Conservation (phyloP, 1,284 basidiomycete genomes). For the Apiotrichum laibachii region DNA sequence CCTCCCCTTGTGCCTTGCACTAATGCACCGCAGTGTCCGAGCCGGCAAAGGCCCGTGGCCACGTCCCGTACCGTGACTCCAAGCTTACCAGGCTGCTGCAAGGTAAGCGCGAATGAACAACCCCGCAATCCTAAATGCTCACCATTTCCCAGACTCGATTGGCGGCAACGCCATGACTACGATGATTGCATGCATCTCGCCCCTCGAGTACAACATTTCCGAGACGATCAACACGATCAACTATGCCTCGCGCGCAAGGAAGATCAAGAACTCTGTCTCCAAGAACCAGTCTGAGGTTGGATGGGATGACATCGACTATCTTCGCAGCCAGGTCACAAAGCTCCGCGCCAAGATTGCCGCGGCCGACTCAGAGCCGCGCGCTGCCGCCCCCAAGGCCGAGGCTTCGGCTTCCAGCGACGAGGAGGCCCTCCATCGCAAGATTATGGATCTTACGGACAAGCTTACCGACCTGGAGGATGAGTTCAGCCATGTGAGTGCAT, state of each 20-base stretch:
- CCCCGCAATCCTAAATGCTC: no score
- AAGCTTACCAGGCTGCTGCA: slow-evolving; percentile 90
- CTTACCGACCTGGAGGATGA: slow-evolving; percentile 42
- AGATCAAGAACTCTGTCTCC: slow-evolving; percentile 93
- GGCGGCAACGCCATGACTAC: slow-evolving; percentile 96
- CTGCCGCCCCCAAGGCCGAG: slow-evolving; percentile 31
- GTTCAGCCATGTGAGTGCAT: slow-evolving; percentile 42
- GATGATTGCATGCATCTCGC: slow-evolving; percentile 98
- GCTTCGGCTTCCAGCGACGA: slow-evolving; percentile 62
- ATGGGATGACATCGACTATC: slow-evolving; percentile 97
- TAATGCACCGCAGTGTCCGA: slow-evolving; percentile 68
- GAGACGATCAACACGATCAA: slow-evolving; percentile 98
- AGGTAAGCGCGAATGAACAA: slow-evolving; percentile 32
- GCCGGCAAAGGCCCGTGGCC: slow-evolving; percentile 62
- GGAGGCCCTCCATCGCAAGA: slow-evolving; percentile 65
- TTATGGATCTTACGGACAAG: slow-evolving; percentile 20
- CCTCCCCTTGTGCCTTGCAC: not conserved
- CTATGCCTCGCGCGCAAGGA: slow-evolving; percentile 94
- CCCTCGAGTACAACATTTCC: slow-evolving; percentile 84
- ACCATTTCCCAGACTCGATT: slow-evolving; percentile 66
- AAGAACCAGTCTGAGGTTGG: slow-evolving; percentile 94
- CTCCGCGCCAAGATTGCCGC: slow-evolving; percentile 68
- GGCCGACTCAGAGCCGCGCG: slow-evolving; percentile 57
- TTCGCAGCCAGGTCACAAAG: slow-evolving; percentile 78
- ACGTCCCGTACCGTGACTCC: slow-evolving; percentile 95